Percentiles rank a stretch among this genome's conserved stretches.
These are phyloP conservation scores for sunflower (Helianthus annuus) DNA, from an alignment of 129 eudicot genomes.

Conservation along the genomic window HanXRQr2.0-SUNRISE NC_035434.2:155860269-155860768, in stretches of 20 bases:
- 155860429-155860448: background rate
- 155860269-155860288: background rate
- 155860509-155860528: background rate
- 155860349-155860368: constrained; percentile 92
- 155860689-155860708: too few relatives aligned
- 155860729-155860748: too few relatives aligned
- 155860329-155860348: constrained; percentile 54
- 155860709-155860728: too few relatives aligned
- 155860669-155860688: too few relatives aligned
- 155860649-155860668: background rate
- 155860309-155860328: background rate
- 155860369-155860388: constrained; percentile 97
- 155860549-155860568: background rate
- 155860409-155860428: constrained; percentile 88
- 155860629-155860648: background rate
- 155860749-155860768: too few relatives aligned
- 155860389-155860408: constrained; percentile 98
- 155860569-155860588: background rate
- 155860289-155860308: background rate
- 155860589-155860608: background rate
- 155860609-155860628: background rate
- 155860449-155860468: constrained; percentile 12
- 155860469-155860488: background rate
- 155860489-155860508: background rate
- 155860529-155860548: background rate